Base-by-base conservation (phyloP, 768 basidiomycete species). In the Trametes meyenii region DNA sequence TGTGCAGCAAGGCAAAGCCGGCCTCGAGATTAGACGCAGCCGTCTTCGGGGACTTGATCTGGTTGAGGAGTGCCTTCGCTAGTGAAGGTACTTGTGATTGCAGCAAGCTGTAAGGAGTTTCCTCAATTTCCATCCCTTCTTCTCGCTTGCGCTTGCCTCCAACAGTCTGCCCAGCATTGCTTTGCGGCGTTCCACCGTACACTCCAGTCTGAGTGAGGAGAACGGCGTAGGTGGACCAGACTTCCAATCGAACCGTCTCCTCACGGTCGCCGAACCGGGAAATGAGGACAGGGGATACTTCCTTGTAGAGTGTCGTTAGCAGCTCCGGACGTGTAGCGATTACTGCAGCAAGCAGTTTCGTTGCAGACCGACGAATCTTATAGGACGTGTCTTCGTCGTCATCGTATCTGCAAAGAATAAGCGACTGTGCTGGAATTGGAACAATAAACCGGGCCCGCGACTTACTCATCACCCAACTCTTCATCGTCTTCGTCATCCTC, bases 321-420 rank as follows among this genome's bases (percentile, higher is more conserved):
- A 94, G 81, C 70, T 98, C 97, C 0, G 95, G 93, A 24, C 95
- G 91, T 1, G 96, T 98, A 13, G 85, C 86, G 59, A 98, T 88
- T 50, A 97, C 79, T 6, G 92, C 90, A 29, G 88, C 78, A 16
- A 98, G 81, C 3, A 98, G 79, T 72, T 98, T 98, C 17, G 95
- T 94, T 7, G 97, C 89, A 7, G 93, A 89, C 46, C 97, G 87
- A 65, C 97, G 89, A 59, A 97, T 93, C 75, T 98, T 98, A 84
- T 97, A 98, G 0, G 96, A 98, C 12, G 91, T 92, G 70, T 99
- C 97, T 73, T 98, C 97, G 60, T 99, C 97, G 67, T 99, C 97
- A 6, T 94, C 94, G 73, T 97, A 98, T 64, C 93, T 96, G 65
- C 26, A 3, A 14, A 8, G 12, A 12, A 40, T 51, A 21, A 48